A percentile compares a stretch with the other conserved stretches of the same genome.
phyloP scores from a whole-genome alignment of 768 basidiomycete genomes.

The Phanerochaete sordida region DNA sequence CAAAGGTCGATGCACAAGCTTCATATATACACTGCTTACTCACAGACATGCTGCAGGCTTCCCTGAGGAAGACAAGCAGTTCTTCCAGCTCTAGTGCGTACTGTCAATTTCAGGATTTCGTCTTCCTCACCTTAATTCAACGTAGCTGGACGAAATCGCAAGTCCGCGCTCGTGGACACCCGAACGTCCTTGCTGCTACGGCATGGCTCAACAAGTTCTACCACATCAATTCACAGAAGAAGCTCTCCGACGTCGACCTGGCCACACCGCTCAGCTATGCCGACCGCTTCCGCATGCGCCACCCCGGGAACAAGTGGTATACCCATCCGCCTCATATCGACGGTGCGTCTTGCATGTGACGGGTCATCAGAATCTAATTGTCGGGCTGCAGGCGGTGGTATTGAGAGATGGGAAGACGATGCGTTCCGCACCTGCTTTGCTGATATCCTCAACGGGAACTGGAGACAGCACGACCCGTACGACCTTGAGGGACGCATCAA shows the following conservation, averaged over 20 bases:
- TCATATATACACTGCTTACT: background rate
- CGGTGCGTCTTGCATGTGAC: constrained; percentile 23
- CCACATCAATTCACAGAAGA: constrained; percentile 34
- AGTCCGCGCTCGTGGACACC: constrained; percentile 66
- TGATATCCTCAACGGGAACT: constrained; percentile 58
- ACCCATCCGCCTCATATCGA: constrained; percentile 53
- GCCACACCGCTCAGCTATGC: constrained; percentile 64
- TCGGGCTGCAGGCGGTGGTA: constrained; percentile 54
- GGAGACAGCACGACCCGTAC: constrained; percentile 66
- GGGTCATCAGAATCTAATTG: too few species aligned
- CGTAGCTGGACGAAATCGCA: constrained; percentile 54
- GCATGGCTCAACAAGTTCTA: constrained; percentile 68
- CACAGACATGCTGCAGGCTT: constrained; percentile 30
- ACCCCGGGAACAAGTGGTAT: constrained; percentile 57
- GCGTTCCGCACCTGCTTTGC: constrained; percentile 55
- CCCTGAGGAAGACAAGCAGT: constrained; percentile 61
- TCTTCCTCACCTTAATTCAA: too few species aligned
- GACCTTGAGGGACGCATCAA: constrained; percentile 55
- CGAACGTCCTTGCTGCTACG: constrained; percentile 54
- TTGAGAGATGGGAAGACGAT: constrained; percentile 74
- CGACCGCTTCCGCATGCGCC: constrained; percentile 71
- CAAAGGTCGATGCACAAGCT: constrained; percentile 36
- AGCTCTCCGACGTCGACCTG: constrained; percentile 55
- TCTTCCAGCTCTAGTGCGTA: constrained; percentile 67
- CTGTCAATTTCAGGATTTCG: background rate